Percentiles rank a stretch among this genome's conserved stretches.
Evolutionary conservation across 2,329 filamentous ascomycete genomes (phyloP).

Genomic region (Talaromyces sp.): DNA sequence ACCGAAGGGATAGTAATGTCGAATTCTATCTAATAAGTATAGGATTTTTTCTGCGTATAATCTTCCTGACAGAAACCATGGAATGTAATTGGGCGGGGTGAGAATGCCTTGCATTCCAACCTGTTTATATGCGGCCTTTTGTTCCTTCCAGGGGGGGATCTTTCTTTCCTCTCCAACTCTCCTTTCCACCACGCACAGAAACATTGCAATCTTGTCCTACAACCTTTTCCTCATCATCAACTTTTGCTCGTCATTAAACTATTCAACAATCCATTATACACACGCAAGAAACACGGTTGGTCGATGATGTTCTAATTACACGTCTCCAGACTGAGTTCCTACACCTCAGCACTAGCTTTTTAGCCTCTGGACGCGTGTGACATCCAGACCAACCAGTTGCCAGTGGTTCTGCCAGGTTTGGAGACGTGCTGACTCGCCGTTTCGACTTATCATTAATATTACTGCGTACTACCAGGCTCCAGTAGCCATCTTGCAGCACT

Average conservation of each 20-base stretch:
- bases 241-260: neutral
- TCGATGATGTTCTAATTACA: neutral
- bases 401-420: neutral
- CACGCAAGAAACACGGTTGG: neutral
- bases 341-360: neutral
- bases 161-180: neutral
- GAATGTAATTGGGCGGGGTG: constrained; percentile 4
- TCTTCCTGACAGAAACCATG: neutral
- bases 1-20: neutral
- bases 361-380: neutral
- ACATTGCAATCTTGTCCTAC: neutral
- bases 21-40: neutral
- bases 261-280: neutral
- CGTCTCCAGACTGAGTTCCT: neutral
- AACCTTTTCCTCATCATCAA: neutral
- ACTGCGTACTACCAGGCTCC: neutral
- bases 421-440: neutral
- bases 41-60: neutral
- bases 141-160: neutral
- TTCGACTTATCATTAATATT: neutral
- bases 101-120: neutral
- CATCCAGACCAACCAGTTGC: neutral
- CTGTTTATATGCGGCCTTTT: neutral
- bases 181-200: neutral
- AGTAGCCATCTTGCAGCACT: neutral